Base-by-base conservation (phyloP, 2,329 filamentous ascomycete species). In the Fusarium agapanthi region DNA sequence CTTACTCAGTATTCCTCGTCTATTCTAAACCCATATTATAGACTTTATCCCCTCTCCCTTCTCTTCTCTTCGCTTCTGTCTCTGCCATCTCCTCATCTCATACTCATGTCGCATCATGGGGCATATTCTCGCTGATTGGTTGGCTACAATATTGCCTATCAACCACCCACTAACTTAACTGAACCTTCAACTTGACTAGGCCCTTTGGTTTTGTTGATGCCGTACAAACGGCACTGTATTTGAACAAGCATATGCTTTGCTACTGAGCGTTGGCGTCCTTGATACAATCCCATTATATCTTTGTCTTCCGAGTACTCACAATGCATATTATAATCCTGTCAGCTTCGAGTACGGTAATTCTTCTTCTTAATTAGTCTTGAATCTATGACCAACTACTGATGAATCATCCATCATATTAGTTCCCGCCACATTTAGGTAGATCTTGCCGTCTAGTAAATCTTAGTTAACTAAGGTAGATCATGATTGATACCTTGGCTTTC, bases 91-190 rank as follows among this genome's bases (percentile, higher is more conserved):
- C n/a, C 26, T 34, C 40, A 15, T 30, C n/a, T 45, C 32, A 13
- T 24, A 50, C 26, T 32, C 16, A 20, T 37, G 44, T 41, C 41
- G 43, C 55, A 57, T 55, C 43, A 53, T 54, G 41, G 41, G 45
- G 24, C 28, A 48, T 24, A 45, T 48, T 70, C 64, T 68, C 51
- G 57, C 67, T 72, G 69, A 73, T 74, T 75, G 70, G 73, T 55
- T 59, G 71, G 45, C 64, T 76, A 76, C 70, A 75, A 68, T 41
- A 55, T 40, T 40, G 28, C 58, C 57, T 55, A 54, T 55, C 62
- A 61, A 64, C 41, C 54, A 41, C 47, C 34, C 26, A 50, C 56
- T 22, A 40, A 55, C 57, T 41, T 22, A 44, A 55, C 57, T 41
- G 24, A 24, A 34, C 53, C 14, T 32, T 34, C 30, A 26, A 26